Conservation (phyloP, 1,139 yeast species). For the Debaryomyces fabryi region DNA sequence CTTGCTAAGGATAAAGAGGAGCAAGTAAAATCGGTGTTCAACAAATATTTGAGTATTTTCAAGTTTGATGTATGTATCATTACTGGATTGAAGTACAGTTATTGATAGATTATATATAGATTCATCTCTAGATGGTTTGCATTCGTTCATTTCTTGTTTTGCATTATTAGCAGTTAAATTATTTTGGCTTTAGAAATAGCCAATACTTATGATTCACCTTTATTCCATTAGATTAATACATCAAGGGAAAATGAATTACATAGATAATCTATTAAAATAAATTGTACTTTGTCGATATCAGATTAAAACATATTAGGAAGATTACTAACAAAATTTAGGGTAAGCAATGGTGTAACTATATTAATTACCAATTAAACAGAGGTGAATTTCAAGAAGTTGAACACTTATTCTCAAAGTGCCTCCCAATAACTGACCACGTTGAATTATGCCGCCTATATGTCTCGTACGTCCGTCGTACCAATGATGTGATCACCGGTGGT, state of each 20-base stretch:
- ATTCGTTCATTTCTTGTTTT: not conserved
- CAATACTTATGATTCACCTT: not conserved
- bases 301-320: not conserved
- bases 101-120: conserved; percentile 7
- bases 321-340: conserved; percentile 34
- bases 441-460: conserved; percentile 76
- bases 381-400: conserved; percentile 74
- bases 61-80: conserved; percentile 49
- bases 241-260: conserved; percentile 1
- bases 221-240: not conserved
- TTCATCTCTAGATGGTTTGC: not conserved
- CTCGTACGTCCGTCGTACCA: conserved; percentile 75
- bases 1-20: conserved; percentile 64
- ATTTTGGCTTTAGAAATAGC: not conserved
- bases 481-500: conserved; percentile 81
- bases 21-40: conserved; percentile 61
- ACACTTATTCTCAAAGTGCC: conserved; percentile 60
- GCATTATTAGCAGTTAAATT: not conserved
- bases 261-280: conserved; percentile 7
- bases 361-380: conserved; percentile 66
- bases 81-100: not conserved
- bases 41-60: conserved; percentile 63
- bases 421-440: conserved; percentile 61
- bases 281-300: not conserved
- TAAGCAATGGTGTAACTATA: conserved; percentile 72